These are phyloP conservation scores for Castanospermum australe DNA, from an alignment of 306 rosid genomes.

Conservation along the genomic window DNA sequence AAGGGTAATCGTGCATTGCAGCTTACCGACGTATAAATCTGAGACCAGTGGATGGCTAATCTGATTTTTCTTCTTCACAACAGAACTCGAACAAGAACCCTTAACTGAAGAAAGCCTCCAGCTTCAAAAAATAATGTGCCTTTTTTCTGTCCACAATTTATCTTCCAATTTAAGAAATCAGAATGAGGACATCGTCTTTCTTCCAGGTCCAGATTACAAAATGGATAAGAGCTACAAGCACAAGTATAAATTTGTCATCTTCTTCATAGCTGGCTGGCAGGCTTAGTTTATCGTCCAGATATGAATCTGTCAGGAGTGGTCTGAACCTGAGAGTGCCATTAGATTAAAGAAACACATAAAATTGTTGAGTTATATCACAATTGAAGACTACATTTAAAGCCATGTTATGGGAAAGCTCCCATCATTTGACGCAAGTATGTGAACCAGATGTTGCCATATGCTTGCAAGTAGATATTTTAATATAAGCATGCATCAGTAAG, in stretches of 20 bases:
- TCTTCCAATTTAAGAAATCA: slow-evolving; percentile 15
- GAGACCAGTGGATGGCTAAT: slow-evolving; percentile 14
- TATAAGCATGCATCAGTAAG: slow-evolving; percentile 12
- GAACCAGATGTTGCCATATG: slow-evolving; percentile 4
- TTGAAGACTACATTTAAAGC: slow-evolving; percentile 17
- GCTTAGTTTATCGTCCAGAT: slow-evolving; percentile 36
- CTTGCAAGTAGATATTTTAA: slow-evolving; percentile 13
- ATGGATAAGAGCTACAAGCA: slow-evolving; percentile 15
- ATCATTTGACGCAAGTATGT: slow-evolving; percentile 11
- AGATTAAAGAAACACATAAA: slow-evolving; percentile 17
- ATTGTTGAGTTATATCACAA: background rate
- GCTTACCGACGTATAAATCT: background rate
- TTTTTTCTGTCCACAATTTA: slow-evolving; percentile 3
- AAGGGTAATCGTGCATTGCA: slow-evolving; percentile 17
- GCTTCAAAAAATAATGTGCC: background rate
- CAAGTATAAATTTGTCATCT: slow-evolving; percentile 8
- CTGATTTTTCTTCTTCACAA: slow-evolving; percentile 21
- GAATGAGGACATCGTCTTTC: slow-evolving; percentile 18
- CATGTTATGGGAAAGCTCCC: background rate
- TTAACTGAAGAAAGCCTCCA: background rate
- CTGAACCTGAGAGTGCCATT: slow-evolving; percentile 50
- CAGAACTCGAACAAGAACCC: slow-evolving; percentile 22
- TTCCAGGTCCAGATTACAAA: slow-evolving; percentile 21
- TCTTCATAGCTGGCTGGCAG: slow-evolving; percentile 21
- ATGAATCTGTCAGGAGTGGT: slow-evolving; percentile 32